Base-by-base conservation (phyloP, 495 filamentous ascomycete genomes). In the Penicillium silybi region DNA sequence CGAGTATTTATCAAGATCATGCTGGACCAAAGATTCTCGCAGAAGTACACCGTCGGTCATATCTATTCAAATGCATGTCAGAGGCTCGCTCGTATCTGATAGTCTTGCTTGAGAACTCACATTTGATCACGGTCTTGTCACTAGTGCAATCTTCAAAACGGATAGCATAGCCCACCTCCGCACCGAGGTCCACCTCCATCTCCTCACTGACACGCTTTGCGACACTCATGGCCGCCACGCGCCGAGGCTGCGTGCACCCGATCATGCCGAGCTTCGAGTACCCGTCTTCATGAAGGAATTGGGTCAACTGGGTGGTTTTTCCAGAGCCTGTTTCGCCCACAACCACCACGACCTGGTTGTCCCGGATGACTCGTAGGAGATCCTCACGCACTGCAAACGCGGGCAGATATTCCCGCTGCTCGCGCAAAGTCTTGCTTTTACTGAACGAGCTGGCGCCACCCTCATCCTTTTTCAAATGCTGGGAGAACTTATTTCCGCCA, bases 31-130 rank as follows among this genome's bases (percentile, higher is more conserved):
- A 13, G 89, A 96, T 61, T 99, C 95, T 63, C 95, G 85, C 15
- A 99, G 80, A 20, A 99, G 76, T 6, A 99, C 91, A 69, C 95
- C 95, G 62, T 99, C 95, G 1, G 95, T 99, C 95, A 99, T 97
- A 63, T 99, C 76, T 79, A 50, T 26, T 50, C 44, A 2, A 25
- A 54, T 10, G 27, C 23, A 61, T 35, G 63, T 72, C 52, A 68
- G 62, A 26, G 44, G 27, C 17, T 25, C 16, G 16, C 19, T 50
- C 34, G 45, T 25, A 34, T 27, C 3, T 18, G 20, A 50, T 17
- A 23, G 20, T 6, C 10, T 19, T 19, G 39, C 13, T 10, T 17
- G 3, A 26, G 23, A 17, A 70, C 74, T 67, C 58, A 79, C 76
- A 99, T 70, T 99, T 99, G 68, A 99, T 97, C 52, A 84, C 76